phyloP scores from a whole-genome alignment of 306 rosid genomes.

The cucumber (Cucumis sativus) region DNA sequence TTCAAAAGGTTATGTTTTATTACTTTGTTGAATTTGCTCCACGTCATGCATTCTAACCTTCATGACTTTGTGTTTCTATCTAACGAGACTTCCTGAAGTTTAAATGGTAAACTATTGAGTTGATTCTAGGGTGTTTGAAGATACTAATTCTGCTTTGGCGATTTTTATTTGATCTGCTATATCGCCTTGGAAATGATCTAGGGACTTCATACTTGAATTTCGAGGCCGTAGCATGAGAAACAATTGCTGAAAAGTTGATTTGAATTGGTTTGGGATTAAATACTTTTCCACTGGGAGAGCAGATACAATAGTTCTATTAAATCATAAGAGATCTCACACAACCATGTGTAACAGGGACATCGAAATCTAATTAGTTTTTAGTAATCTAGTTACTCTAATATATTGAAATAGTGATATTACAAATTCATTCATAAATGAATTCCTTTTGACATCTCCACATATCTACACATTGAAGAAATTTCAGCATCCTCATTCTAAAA shows the following conservation, averaged over 20 bases:
- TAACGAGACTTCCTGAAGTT: neutral
- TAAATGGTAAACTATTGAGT: neutral
- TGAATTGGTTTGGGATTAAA: neutral
- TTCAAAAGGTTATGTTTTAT: slow-evolving; percentile 36
- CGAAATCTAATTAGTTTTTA: neutral
- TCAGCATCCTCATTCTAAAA: too few relatives aligned
- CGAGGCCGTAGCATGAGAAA: neutral
- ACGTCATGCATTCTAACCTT: neutral
- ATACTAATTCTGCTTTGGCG: neutral
- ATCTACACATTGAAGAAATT: too few relatives aligned
- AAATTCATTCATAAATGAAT: neutral
- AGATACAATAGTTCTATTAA: neutral
- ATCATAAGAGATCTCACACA: neutral
- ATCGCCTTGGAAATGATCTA: neutral
- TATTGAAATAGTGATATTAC: neutral
- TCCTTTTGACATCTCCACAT: neutral
- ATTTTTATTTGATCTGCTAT: neutral
- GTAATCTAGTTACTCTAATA: neutral
- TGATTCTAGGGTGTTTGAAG: neutral
- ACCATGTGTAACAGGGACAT: neutral
- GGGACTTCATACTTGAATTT: neutral
- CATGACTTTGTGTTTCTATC: neutral
- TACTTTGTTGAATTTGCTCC: neutral
- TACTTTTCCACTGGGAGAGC: neutral
- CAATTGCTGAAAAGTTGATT: neutral